A percentile compares a stretch with the other conserved stretches of the same genome.
phyloP scores from a whole-genome alignment of 179 eudicot genomes.

The Beta corolliflora region DNA sequence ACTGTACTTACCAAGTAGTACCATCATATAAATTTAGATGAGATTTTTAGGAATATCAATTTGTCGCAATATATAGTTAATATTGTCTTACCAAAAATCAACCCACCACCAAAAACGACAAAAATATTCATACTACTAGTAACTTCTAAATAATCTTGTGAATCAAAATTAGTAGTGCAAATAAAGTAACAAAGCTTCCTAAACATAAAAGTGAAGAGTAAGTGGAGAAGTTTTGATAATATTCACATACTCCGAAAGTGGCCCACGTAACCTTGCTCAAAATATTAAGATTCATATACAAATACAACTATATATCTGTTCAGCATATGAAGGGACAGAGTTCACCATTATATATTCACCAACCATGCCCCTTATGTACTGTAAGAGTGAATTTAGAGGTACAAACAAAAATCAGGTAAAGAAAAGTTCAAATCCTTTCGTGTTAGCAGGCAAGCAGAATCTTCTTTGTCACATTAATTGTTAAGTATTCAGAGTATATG shows the following conservation, averaged over 20 bases:
- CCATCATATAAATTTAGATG: too few relatives aligned
- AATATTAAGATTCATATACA: constrained; percentile 10
- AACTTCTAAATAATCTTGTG: background rate
- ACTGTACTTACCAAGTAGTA: too few relatives aligned
- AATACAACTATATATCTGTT: constrained; percentile 19
- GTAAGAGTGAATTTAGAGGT: background rate
- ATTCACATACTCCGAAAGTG: constrained; percentile 35
- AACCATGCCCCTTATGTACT: constrained; percentile 5
- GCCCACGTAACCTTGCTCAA: constrained; percentile 21
- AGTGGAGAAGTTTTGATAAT: constrained; percentile 29
- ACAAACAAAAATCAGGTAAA: constrained; percentile 20
- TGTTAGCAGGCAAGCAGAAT: constrained; percentile 8
- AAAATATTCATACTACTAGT: background rate
- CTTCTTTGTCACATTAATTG: background rate
- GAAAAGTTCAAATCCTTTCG: constrained; percentile 9
- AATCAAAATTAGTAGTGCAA: constrained; percentile 29
- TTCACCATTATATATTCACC: constrained; percentile 14
- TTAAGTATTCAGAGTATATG: background rate
- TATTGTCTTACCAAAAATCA: constrained; percentile 9
- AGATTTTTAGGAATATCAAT: too few relatives aligned
- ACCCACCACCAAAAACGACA: constrained; percentile 7
- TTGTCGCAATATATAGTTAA: background rate
- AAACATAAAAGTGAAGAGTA: constrained; percentile 19
- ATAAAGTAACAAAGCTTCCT: constrained; percentile 23
- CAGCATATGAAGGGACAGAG: constrained; percentile 28